These are phyloP conservation scores for Ophiostoma quercus DNA, from an alignment of 2,329 filamentous ascomycete species.

Conservation along the genomic window DNA sequence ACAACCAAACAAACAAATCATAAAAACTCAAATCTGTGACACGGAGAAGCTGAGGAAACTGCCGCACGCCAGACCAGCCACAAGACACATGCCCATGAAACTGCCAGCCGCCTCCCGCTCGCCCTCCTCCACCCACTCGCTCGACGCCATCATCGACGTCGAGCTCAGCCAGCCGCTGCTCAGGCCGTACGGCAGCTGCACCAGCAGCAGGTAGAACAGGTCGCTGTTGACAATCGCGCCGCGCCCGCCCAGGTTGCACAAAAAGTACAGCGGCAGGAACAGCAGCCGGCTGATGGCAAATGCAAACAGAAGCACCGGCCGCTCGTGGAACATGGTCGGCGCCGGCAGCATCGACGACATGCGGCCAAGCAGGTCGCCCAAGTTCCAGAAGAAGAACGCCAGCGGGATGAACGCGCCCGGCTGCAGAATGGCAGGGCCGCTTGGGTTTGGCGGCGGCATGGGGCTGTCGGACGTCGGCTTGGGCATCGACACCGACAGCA, in stretches of 20 bases:
- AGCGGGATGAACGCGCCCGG: conserved; percentile 80
- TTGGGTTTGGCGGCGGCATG: background rate
- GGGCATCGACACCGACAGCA: conserved; percentile 38
- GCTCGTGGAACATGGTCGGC: conserved; percentile 50
- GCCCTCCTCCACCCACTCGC: conserved; percentile 71
- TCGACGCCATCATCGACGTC: conserved; percentile 85
- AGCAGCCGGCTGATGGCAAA: conserved; percentile 59
- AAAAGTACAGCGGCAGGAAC: conserved; percentile 78
- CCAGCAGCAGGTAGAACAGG: conserved; percentile 76
- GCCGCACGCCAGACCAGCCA: conserved; percentile 75
- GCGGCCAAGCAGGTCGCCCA: conserved; percentile 76
- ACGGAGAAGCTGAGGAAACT: conserved; percentile 83
- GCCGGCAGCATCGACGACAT: conserved; percentile 56
- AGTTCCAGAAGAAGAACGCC: conserved; percentile 88
- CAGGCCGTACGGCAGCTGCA: conserved; percentile 78
- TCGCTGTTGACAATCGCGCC: conserved; percentile 75
- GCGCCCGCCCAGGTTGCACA: conserved; percentile 79
- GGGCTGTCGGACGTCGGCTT: background rate
- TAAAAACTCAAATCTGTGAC: conserved; percentile 42
- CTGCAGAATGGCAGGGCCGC: conserved; percentile 55
- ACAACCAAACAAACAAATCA: background rate
- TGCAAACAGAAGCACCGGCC: conserved; percentile 62
- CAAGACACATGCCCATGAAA: conserved; percentile 91
- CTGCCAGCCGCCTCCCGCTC: conserved; percentile 86
- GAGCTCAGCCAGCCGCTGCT: conserved; percentile 84